phyloP scores from a whole-genome alignment of 2,329 filamentous ascomycete genomes.

The Daldinia sp. region DNA sequence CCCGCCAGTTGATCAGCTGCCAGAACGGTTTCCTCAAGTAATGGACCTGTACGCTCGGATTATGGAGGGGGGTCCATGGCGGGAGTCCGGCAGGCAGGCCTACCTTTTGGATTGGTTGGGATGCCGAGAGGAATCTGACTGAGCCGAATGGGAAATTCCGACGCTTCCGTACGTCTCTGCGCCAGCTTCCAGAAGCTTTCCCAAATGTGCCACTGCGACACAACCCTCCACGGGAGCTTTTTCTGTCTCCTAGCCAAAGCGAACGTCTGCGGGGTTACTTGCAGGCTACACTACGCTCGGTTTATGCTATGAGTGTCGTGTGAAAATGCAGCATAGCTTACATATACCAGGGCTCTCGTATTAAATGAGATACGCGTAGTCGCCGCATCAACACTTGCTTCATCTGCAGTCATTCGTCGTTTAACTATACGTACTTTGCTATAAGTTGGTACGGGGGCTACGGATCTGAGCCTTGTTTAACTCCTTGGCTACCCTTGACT shows the following conservation, averaged over 20 bases:
- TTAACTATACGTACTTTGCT: not conserved
- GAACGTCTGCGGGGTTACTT: conserved; percentile 25
- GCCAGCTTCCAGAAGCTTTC: conserved; percentile 38
- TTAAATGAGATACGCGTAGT: conserved; percentile 20
- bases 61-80: conserved; percentile 15
- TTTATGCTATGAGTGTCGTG: conserved; percentile 23
- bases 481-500: not conserved
- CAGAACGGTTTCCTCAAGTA: conserved; percentile 16
- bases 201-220: conserved; percentile 24
- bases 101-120: conserved; percentile 11
- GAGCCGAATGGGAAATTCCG: conserved; percentile 24
- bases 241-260: conserved; percentile 7
- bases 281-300: conserved; percentile 6
- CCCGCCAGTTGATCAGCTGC: conserved; percentile 35
- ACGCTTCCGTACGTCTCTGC: conserved; percentile 21
- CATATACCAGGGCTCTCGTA: conserved; percentile 6
- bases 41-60: conserved; percentile 24
- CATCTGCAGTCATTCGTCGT: conserved; percentile 25
- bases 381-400: conserved; percentile 23
- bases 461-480: conserved; percentile 7
- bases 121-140: conserved; percentile 22
- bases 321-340: conserved; percentile 18
- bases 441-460: not conserved
- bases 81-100: conserved; percentile 16
- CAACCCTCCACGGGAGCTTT: conserved; percentile 14